Base-by-base conservation (phyloP, 495 filamentous ascomycete genomes). In the Trichoderma reesei region DNA sequence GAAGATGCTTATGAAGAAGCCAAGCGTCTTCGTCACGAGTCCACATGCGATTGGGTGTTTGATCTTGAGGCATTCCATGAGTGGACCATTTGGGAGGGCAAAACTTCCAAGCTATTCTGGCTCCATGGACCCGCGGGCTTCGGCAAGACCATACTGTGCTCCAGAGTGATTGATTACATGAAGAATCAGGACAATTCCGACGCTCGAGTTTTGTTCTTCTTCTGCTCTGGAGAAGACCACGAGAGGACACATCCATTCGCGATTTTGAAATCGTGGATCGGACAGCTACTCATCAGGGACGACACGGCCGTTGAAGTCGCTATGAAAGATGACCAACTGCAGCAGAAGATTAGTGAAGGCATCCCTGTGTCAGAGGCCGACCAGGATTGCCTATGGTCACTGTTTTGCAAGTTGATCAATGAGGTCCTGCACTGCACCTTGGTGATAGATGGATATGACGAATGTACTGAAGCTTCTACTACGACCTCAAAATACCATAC, bases 71-170 rank as follows among this genome's bases (percentile, higher is more conserved):
- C 26, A 26, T 26, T 26, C 26, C 26, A 26, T 26, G 26, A 26
- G 26, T 26, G 26, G 26, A 26, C 26, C 26, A 26, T 26, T 26
- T 26, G 26, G 26, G 26, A 26, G 26, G 26, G 26, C 26, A 26
- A 26, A 26, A 26, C 26, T 26, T 26, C 60, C 10, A 62, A 67
- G 60, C 37, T 73, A 6, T 63, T 73, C 31, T 75, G 70, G 72
- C 66, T 73, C 33, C 54, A 73, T 56, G 70, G 68, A n/a, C 67
- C 68, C 11, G 65, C 67, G 13, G 72, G 70, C 20, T 70, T 68
- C 62, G 72, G 71, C 34, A 75, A 75, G 38, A 72, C 69, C 14
- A 56, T 74, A n/a, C 54, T 74, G 14, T 71, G 64, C 46, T 68
- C 69, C 54, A 65, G 67, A 5, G 34, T 75, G 13, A 56, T 71